Evolutionary conservation across 2,329 filamentous ascomycete genomes (phyloP).

Genomic region (Pseudogymnoascus sp.): DNA sequence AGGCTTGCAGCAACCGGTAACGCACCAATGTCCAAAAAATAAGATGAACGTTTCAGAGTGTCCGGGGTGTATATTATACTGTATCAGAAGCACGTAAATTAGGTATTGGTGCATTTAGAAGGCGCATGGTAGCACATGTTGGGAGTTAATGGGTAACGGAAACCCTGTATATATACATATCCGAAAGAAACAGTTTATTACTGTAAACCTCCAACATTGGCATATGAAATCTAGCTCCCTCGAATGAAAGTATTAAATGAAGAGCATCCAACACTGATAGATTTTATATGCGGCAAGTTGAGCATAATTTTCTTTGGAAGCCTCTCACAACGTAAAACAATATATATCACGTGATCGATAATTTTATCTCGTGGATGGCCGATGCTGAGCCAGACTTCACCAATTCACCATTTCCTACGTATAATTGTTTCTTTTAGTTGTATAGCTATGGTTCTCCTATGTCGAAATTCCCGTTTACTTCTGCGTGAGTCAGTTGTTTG

Average conservation of each 20-base stretch:
- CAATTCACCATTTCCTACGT: background rate
- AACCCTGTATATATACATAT: constrained; percentile 10
- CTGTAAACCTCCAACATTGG: background rate
- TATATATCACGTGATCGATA: background rate
- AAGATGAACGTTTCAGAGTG: background rate
- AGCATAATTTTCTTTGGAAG: background rate
- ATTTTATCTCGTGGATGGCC: background rate
- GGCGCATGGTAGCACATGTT: constrained; percentile 9
- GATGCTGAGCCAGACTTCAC: background rate
- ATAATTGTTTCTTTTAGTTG: background rate
- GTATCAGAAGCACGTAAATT: constrained; percentile 9
- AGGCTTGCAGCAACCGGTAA: constrained; percentile 21
- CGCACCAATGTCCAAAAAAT: constrained; percentile 19
- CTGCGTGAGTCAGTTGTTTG: background rate
- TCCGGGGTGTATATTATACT: constrained; percentile 5
- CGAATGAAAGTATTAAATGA: background rate
- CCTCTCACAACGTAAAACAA: background rate
- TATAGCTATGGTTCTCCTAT: background rate
- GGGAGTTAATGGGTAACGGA: constrained; percentile 5
- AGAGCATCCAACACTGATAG: background rate
- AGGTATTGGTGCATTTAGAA: constrained; percentile 7
- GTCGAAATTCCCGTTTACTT: background rate
- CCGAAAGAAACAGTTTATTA: background rate
- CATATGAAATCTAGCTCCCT: background rate
- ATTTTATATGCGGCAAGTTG: background rate